phyloP scores from a whole-genome alignment of 2,329 filamentous ascomycete genomes.

The Grosmannia huntii region DNA sequence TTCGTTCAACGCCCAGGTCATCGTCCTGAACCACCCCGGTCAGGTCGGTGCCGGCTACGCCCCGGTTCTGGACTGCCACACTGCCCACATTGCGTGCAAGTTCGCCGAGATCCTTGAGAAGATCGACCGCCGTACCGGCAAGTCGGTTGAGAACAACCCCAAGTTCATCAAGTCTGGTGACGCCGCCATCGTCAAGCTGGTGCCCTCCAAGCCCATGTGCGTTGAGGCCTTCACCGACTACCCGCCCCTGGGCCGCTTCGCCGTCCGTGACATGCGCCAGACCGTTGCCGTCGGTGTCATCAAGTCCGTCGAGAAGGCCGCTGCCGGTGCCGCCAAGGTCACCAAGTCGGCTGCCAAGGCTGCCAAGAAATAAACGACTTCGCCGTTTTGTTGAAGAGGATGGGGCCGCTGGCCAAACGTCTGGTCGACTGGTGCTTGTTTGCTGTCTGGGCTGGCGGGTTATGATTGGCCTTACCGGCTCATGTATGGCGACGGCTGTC shows the following conservation, averaged over 20 bases:
- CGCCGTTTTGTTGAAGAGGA: constrained; percentile 1
- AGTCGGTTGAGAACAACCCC: constrained; percentile 79
- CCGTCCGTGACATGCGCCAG: constrained; percentile 95
- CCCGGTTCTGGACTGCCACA: constrained; percentile 99
- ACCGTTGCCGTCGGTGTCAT: constrained; percentile 92
- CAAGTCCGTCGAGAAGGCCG: constrained; percentile 67
- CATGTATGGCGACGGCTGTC: background rate
- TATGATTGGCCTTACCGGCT: background rate
- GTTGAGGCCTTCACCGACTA: constrained; percentile 99
- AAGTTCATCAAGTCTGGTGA: constrained; percentile 99
- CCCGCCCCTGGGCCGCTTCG: constrained; percentile 98
- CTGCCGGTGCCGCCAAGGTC: constrained; percentile 47
- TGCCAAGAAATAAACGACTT: constrained; percentile 53
- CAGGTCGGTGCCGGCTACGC: constrained; percentile 99
- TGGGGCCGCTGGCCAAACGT: constrained; percentile 5
- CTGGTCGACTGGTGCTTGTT: constrained; percentile 4
- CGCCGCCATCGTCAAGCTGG: constrained; percentile 99
- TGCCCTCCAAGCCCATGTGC: constrained; percentile 99
- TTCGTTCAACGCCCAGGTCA: constrained; percentile 99
- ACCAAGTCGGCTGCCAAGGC: constrained; percentile 64
- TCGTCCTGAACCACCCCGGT: constrained; percentile 99
- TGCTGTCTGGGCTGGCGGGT: background rate
- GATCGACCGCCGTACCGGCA: constrained; percentile 99
- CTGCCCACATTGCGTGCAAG: constrained; percentile 99
- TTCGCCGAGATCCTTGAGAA: constrained; percentile 99